A percentile compares a stretch with the other conserved stretches of the same genome.
These are phyloP conservation scores for Fragaria ananassa DNA, from an alignment of 306 rosid genomes.

Conservation along the genomic window DNA sequence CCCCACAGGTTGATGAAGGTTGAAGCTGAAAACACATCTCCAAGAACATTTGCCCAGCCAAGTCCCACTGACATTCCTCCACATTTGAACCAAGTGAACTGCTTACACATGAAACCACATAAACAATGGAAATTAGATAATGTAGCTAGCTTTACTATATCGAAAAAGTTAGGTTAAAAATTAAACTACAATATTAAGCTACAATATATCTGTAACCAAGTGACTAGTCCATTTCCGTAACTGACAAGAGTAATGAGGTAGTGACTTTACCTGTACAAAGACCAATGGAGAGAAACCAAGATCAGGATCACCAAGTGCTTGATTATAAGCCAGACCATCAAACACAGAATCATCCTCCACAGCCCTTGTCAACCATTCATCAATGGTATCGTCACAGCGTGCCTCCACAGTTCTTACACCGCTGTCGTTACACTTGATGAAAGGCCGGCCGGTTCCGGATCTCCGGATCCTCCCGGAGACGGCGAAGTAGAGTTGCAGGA, in stretches of 20 bases:
- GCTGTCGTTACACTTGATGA: slow-evolving; percentile 70
- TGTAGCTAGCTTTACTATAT: neutral
- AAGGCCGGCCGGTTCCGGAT: slow-evolving; percentile 41
- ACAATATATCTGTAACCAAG: no score
- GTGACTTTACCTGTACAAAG: slow-evolving; percentile 49
- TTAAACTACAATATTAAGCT: no score
- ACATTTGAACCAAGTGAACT: slow-evolving; percentile 73
- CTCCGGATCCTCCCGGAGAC: slow-evolving; percentile 60
- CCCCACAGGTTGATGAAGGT: slow-evolving; percentile 58
- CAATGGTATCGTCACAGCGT: slow-evolving; percentile 32
- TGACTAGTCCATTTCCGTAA: no score
- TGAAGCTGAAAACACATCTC: slow-evolving; percentile 70
- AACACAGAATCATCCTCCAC: slow-evolving; percentile 22
- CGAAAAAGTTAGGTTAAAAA: neutral
- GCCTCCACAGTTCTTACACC: slow-evolving; percentile 73
- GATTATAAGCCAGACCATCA: slow-evolving; percentile 38
- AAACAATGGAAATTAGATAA: neutral
- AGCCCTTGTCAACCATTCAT: slow-evolving; percentile 41
- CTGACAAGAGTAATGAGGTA: neutral
- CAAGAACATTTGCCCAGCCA: slow-evolving; percentile 82
- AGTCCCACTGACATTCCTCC: slow-evolving; percentile 75
- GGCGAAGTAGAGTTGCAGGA: slow-evolving; percentile 39
- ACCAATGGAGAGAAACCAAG: slow-evolving; percentile 70
- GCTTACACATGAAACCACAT: neutral
- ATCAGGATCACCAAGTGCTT: slow-evolving; percentile 65